Evolutionary conservation across 2,329 filamentous ascomycete genomes (phyloP).

Genomic region (Endoconidiophora laricicola): DNA sequence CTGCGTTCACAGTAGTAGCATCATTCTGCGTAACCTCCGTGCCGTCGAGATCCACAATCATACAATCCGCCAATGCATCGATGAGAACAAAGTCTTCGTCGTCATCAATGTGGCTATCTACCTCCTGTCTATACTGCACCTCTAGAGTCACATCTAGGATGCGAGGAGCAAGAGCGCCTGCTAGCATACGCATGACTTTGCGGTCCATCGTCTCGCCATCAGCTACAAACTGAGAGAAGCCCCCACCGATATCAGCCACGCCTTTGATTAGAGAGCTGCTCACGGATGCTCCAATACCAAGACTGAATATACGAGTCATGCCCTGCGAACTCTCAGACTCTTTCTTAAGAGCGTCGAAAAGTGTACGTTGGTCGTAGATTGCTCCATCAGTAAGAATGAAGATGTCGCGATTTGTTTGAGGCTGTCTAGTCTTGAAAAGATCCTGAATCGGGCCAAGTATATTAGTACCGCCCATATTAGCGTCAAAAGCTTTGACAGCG

Average conservation of each 20-base stretch:
- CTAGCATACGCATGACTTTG: constrained; percentile 59
- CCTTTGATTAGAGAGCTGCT: constrained; percentile 39
- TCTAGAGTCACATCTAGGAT: constrained; percentile 47
- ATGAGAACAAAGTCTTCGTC: constrained; percentile 40
- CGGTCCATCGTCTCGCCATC: constrained; percentile 48
- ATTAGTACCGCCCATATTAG: constrained; percentile 37
- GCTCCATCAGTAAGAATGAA: constrained; percentile 41
- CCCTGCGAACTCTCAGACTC: constrained; percentile 25
- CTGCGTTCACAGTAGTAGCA: constrained; percentile 11
- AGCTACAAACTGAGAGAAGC: constrained; percentile 45
- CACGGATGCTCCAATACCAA: constrained; percentile 35
- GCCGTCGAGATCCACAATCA: constrained; percentile 22
- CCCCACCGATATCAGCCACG: constrained; percentile 35
- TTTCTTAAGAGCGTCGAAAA: constrained; percentile 30
- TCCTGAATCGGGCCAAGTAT: constrained; percentile 30
- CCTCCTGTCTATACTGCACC: constrained; percentile 34
- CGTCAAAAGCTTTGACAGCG: constrained; percentile 26
- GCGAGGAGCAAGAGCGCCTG: constrained; percentile 50
- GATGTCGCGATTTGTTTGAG: constrained; percentile 33
- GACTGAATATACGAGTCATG: constrained; percentile 33
- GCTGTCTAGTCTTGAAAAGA: constrained; percentile 26
- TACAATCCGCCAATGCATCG: constrained; percentile 35
- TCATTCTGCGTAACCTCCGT: neutral
- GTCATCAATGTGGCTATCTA: constrained; percentile 7
- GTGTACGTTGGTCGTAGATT: constrained; percentile 28